A percentile compares a stretch with the other conserved stretches of the same genome.
Conservation (phyloP, 495 filamentous ascomycete genomes). For the Penicillium egyptiacum region DNA sequence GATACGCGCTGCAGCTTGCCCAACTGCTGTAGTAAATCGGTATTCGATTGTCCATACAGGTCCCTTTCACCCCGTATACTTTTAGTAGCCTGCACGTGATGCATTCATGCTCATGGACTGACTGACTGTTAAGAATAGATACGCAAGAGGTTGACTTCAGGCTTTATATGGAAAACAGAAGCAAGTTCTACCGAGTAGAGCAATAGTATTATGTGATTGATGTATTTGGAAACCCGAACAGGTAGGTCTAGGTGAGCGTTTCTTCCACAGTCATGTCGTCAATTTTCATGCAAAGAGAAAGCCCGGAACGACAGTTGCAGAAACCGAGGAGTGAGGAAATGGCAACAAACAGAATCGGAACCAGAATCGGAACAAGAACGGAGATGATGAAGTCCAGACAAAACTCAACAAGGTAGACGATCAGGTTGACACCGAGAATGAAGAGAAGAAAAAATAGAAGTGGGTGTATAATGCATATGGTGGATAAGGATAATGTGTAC, state of each 20-base stretch:
- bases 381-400: conserved; percentile 4
- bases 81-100: too few species aligned
- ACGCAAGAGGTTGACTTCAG: too few species aligned
- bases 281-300: conserved; percentile 21
- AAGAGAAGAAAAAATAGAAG: conserved; percentile 10
- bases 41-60: too few species aligned
- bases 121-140: too few species aligned
- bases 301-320: conserved; percentile 2
- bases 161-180: background rate
- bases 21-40: too few species aligned
- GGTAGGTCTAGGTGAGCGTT: background rate
- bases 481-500: conserved; percentile 26
- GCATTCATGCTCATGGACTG: too few species aligned
- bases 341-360: conserved; percentile 8
- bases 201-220: conserved; percentile 5
- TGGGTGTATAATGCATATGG: conserved; percentile 25
- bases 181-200: background rate
- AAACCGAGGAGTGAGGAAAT: conserved; percentile 4
- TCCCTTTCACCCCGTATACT: too few species aligned
- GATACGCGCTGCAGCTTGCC: too few species aligned
- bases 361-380: conserved; percentile 1
- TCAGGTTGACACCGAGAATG: background rate
- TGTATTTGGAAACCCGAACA: background rate
- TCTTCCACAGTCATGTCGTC: background rate
- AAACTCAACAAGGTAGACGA: background rate